Evolutionary conservation across 108 stramenopile species (phyloP), one percentile per base, ranked within the genome.

Genomic region (Heterococcus sp.): DNA sequence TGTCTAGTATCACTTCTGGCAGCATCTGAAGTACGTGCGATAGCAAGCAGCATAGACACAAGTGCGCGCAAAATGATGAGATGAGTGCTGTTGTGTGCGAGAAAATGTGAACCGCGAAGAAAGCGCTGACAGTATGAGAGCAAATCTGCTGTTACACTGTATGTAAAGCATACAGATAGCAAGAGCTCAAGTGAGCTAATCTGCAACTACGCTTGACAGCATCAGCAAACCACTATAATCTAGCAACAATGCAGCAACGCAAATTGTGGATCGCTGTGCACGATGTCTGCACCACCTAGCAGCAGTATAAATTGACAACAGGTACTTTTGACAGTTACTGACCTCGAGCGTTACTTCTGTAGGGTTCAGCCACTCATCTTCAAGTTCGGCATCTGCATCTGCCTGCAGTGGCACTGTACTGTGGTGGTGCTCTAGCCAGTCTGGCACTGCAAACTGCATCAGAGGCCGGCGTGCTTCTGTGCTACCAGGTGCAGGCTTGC

Each of bases 391-490:
- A 31, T 68, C 26, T 33, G 21, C 28, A 31, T 26, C 29, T 39
- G n/a, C 36, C 46, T 21, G 2, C 2, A 26, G 14, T 5, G 31
- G 38, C 33, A 27, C 26, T 28, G 64, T 11, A 28, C 64, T 5
- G 27, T 72, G 65, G 65, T 81, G 79, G 0, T 63, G 68, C 79
- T 81, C 79, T 32, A 73, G 32, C 79, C 79, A 81, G 21, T 71
- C 71, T 32, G 79, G 79, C 27, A 81, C 65, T 21, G 79, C 71
- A 66, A 81, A 81, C 70, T 72, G 72, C 72, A 58, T 81, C 79
- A 37, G 58, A 66, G 29, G 65, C 46, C 35, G 68, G 40, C 58
- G 35, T 73, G 64, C 63, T 38, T 4, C 39, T 72, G 2, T 69
- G 38, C 28, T 33, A 35, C 58, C 65, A 8, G 46, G 46, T 58